Evolutionary conservation across 78 protist species (phyloP).

Genomic region (Dictyostelium discoideum): DNA sequence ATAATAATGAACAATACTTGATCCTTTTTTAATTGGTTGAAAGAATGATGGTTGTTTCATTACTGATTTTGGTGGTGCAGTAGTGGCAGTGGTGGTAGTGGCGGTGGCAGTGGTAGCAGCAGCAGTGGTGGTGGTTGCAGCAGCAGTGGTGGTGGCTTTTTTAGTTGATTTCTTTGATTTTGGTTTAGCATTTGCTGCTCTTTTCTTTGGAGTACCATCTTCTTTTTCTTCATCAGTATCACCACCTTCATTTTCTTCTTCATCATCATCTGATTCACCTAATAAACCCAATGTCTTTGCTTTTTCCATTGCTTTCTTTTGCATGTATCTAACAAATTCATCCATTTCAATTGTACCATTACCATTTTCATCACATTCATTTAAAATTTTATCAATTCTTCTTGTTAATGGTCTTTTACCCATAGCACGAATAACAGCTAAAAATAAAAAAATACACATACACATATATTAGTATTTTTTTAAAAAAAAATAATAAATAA

Average conservation of each 20-base stretch:
- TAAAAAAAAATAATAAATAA: neutral
- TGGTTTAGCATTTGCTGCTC: slow-evolving; percentile 32
- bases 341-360: slow-evolving; percentile 48
- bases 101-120: neutral
- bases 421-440: slow-evolving; percentile 47
- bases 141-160: neutral
- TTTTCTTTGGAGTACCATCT: neutral
- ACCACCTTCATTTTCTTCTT: slow-evolving; percentile 32
- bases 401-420: slow-evolving; percentile 60
- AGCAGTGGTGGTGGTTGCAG: neutral
- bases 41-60: slow-evolving; percentile 72
- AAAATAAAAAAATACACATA: neutral
- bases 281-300: slow-evolving; percentile 43
- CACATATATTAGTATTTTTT: neutral
- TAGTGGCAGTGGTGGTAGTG: neutral
- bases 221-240: slow-evolving; percentile 51
- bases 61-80: neutral
- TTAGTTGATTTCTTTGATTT: neutral
- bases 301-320: slow-evolving; percentile 51
- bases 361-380: slow-evolving; percentile 14
- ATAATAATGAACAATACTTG: slow-evolving; percentile 36
- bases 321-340: slow-evolving; percentile 64
- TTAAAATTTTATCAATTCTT: slow-evolving; percentile 59
- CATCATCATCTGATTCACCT: slow-evolving; percentile 1
- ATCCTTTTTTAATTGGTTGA: slow-evolving; percentile 8